Evolutionary conservation across 352 stramenopile genomes (phyloP).

Genomic region (Phytophthora sp.): DNA sequence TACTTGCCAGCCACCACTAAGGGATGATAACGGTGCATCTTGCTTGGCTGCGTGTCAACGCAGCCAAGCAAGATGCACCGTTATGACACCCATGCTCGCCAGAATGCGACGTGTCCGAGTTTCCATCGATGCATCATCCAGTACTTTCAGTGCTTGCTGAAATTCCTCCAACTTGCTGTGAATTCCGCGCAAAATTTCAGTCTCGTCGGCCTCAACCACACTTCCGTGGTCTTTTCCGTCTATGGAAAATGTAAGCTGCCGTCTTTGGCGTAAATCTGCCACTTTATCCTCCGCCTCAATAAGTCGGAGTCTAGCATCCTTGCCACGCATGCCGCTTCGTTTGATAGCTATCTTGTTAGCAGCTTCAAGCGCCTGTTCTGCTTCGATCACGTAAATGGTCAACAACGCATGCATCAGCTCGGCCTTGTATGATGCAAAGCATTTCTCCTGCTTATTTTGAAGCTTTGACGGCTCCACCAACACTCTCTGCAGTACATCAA

Average conservation of each 20-base stretch:
- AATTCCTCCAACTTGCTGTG: constrained; percentile 50
- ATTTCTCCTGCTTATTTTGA: background rate
- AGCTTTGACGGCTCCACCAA: constrained; percentile 16
- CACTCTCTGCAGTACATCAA: constrained; percentile 38
- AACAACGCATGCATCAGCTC: constrained; percentile 43
- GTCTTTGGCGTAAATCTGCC: constrained; percentile 29
- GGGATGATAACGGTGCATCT: constrained; percentile 47
- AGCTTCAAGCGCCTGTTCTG: constrained; percentile 35
- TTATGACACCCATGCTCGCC: constrained; percentile 77
- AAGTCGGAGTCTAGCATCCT: constrained; percentile 54
- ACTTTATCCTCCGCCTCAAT: constrained; percentile 48
- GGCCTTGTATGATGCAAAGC: constrained; percentile 43
- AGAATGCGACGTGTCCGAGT: constrained; percentile 53
- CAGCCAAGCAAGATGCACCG: no score
- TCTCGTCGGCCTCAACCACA: constrained; percentile 33
- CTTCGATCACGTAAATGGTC: constrained; percentile 44
- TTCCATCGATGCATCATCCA: constrained; percentile 65
- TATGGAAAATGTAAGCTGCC: constrained; percentile 27
- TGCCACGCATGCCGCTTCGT: constrained; percentile 54
- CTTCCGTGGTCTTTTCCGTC: constrained; percentile 31
- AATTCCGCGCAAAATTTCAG: constrained; percentile 42
- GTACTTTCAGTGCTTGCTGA: constrained; percentile 47
- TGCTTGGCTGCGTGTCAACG: constrained; percentile 87
- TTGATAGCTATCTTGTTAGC: constrained; percentile 64
- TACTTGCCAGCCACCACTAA: constrained; percentile 71